phyloP scores from a whole-genome alignment of 225 moss, liverwort and hornwort genomes.

The Antitrichia curtipendula region DNA sequence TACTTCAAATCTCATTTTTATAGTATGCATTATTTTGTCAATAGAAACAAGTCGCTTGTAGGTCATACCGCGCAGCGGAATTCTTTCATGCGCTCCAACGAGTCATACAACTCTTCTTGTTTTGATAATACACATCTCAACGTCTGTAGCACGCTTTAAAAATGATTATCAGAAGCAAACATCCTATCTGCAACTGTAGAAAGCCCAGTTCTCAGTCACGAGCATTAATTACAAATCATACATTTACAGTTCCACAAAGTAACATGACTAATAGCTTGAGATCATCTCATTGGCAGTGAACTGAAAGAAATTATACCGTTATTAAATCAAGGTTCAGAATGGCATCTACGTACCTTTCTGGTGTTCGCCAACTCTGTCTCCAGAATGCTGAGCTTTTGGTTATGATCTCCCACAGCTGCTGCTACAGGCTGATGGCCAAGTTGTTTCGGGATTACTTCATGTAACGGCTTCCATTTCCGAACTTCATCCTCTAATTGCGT shows the following conservation, averaged over 20 bases:
- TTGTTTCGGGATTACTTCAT: not conserved
- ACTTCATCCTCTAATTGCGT: constrained; percentile 22
- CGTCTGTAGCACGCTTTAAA: constrained; percentile 27
- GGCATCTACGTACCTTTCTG: constrained; percentile 22
- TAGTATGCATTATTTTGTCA: not conserved
- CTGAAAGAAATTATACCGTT: not conserved
- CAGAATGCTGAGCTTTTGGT: constrained; percentile 11
- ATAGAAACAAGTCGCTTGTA: not conserved
- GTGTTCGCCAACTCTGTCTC: constrained; percentile 46
- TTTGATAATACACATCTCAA: constrained; percentile 36
- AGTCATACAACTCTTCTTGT: constrained; percentile 46
- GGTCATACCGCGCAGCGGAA: constrained; percentile 25
- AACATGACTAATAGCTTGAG: not conserved
- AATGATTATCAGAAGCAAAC: constrained; percentile 9
- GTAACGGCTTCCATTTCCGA: constrained; percentile 4
- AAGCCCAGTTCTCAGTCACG: not conserved
- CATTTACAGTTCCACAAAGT: not conserved
- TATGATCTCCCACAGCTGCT: not conserved
- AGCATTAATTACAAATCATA: not conserved
- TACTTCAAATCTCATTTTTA: not conserved
- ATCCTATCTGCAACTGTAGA: constrained; percentile 1
- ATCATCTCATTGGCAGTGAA: not conserved
- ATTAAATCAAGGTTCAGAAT: not conserved
- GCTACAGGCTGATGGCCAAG: not conserved
- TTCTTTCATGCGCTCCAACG: constrained; percentile 29